These are phyloP conservation scores for Triticum dicoccoides DNA, from an alignment of 176 grass and related monocot genomes.

Conservation along the genomic window DNA sequence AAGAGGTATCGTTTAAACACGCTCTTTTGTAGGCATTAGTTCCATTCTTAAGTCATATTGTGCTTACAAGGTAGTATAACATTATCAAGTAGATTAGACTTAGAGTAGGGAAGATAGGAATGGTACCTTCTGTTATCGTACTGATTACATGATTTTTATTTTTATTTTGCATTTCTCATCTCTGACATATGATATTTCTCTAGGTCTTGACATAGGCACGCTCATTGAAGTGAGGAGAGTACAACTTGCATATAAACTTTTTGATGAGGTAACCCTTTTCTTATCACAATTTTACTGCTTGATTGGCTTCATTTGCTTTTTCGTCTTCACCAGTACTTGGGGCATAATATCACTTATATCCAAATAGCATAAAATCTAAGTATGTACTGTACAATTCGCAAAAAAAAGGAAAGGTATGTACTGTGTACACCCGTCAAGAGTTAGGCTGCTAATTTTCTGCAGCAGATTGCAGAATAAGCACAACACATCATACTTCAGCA, in stretches of 20 bases:
- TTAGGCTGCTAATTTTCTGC: background rate
- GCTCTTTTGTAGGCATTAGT: constrained; percentile 25
- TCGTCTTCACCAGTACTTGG: background rate
- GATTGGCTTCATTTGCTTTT: constrained; percentile 23
- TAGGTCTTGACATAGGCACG: constrained; percentile 66
- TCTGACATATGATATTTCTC: constrained; percentile 25
- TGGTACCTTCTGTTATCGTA: constrained; percentile 13
- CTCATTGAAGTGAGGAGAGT: constrained; percentile 76
- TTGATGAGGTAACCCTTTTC: constrained; percentile 73
- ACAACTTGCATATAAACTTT: constrained; percentile 83
- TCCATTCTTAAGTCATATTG: background rate
- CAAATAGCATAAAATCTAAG: constrained; percentile 19
- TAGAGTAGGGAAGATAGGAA: background rate
- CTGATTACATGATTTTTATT: constrained; percentile 2
- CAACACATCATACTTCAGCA: background rate
- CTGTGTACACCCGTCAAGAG: background rate
- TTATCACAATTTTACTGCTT: constrained; percentile 1
- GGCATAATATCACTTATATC: constrained; percentile 1
- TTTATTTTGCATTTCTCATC: constrained; percentile 22
- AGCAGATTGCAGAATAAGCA: background rate
- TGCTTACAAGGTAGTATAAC: constrained; percentile 23
- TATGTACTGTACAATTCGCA: background rate
- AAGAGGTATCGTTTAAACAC: constrained; percentile 54
- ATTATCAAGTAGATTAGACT: constrained; percentile 27
- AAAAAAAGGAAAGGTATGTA: background rate